Evolutionary conservation across 2,329 filamentous ascomycete genomes (phyloP), one percentile per base, ranked within the genome.

Genomic region (Colletotrichum gigasporum): DNA sequence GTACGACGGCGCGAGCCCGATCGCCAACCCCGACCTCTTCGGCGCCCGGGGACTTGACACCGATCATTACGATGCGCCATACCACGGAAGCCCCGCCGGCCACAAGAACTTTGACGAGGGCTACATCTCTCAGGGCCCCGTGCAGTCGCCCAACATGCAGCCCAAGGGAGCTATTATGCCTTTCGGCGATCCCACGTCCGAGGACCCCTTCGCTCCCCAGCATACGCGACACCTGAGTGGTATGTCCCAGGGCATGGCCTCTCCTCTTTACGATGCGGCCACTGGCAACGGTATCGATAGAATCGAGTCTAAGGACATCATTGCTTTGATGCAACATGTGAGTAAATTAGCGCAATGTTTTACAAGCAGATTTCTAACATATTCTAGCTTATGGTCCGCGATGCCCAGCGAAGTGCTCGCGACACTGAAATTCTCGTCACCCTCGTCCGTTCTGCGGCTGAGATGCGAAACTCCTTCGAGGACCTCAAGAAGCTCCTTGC

Each of bases 401-500:
- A 99, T 79, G 96, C 95, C 39, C 95, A 98, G 79, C 90, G 96
- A 64, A 98, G 96, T 78, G 96, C 96, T 45, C 88, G 96, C 44
- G 96, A 99, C 72, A 98, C 96, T 0, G 96, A 99, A 78, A 97
- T 99, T 58, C 83, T 99, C 16, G 93, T 97, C 47, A 95, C 96
- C 0, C 87, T 99, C 30, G 96, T 99, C 66, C 91, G 95, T 64
- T 94, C 94, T 57, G 95, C 96, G 4, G 91, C 96, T 11, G 96
- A 99, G 78, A 98, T 98, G 94, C 93, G 95, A 68, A 96, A 92
- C 70, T 96, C 93, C 1, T 97, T 98, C 74, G 93, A 97, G 69
- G 94, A 97, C 71, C 92, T 99, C 85, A 97, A 96, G 82, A 91
- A 90, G 68, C 91, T 97, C 73, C 91, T 99, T 66, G 91, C 91